Evolutionary conservation across 192 early-diverging fungal species (phyloP).

Genomic region (Martensiomyces pterosporus): DNA sequence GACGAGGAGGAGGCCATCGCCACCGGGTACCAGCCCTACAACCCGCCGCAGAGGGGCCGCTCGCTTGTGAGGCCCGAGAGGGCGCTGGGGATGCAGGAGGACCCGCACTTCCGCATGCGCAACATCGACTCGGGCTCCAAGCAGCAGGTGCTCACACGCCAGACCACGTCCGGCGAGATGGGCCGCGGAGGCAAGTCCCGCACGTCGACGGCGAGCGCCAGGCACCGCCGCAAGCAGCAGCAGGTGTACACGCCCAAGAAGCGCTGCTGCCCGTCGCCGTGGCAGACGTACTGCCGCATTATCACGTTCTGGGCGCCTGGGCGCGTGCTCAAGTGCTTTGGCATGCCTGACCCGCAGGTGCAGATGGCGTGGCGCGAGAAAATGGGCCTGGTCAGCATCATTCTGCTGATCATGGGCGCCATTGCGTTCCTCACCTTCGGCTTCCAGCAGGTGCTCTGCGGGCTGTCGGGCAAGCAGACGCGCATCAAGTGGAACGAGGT

Average conservation of each 20-base stretch:
- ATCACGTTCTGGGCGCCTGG: slow-evolving; percentile 58
- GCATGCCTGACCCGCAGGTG: slow-evolving; percentile 55
- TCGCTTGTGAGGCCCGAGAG: slow-evolving; percentile 69
- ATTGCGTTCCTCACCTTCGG: slow-evolving; percentile 89
- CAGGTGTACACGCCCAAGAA: slow-evolving; percentile 2
- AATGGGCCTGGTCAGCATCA: slow-evolving; percentile 79
- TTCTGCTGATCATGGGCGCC: slow-evolving; percentile 61
- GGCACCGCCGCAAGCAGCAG: slow-evolving; percentile 42
- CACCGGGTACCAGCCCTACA: slow-evolving; percentile 24
- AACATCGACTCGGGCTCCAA: slow-evolving; percentile 16
- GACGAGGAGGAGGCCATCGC: slow-evolving; percentile 15
- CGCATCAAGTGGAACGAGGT: slow-evolving; percentile 54
- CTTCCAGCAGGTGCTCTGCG: slow-evolving; percentile 62
- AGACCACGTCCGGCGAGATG: not conserved
- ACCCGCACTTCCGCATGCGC: too few relatives aligned
- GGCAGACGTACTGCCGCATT: slow-evolving; percentile 54
- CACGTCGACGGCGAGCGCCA: slow-evolving; percentile 15
- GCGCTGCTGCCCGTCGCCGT: slow-evolving; percentile 39
- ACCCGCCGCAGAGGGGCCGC: slow-evolving; percentile 52
- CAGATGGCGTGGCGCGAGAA: slow-evolving; percentile 91
- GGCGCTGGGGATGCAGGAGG: slow-evolving; percentile 38
- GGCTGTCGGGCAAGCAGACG: slow-evolving; percentile 40
- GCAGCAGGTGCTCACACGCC: slow-evolving; percentile 17
- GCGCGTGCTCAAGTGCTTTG: slow-evolving; percentile 53
- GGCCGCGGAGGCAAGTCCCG: slow-evolving; percentile 26